Conservation (phyloP, 441 rosid species). For the Adansonia madagascariensis region DNA sequence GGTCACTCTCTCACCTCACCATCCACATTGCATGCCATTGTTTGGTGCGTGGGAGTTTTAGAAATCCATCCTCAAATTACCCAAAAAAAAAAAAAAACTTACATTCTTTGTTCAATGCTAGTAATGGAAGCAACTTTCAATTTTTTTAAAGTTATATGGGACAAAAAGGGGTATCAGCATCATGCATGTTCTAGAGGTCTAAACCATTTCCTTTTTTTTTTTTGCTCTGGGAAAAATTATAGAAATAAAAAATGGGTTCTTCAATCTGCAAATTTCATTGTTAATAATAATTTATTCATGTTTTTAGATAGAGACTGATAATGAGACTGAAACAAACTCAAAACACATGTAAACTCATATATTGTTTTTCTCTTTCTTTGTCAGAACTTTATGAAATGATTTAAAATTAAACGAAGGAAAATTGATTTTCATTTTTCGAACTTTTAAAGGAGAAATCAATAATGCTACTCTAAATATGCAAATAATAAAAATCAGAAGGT, state of each 20-base stretch:
- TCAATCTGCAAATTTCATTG: neutral
- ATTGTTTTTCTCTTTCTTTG: neutral
- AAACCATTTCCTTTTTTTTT: neutral
- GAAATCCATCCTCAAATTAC: neutral
- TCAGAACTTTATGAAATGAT: neutral
- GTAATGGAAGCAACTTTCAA: neutral
- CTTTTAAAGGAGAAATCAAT: no score
- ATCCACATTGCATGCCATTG: neutral
- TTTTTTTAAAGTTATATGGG: neutral
- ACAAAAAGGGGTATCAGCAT: neutral
- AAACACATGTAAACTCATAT: slow-evolving; percentile 14
- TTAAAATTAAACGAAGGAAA: neutral
- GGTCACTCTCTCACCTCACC: slow-evolving; percentile 12
- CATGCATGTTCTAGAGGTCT: neutral
- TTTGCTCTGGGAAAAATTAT: neutral
- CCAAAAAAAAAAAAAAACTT: neutral
- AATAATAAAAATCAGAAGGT: no score
- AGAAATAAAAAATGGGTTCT: neutral
- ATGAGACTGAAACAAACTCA: neutral
- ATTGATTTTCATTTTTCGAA: neutral
- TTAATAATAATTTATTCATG: neutral
- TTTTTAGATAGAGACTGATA: neutral
- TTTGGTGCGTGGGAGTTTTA: neutral
- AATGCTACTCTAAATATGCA: no score
- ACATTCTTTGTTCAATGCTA: no score